Base-by-base conservation (phyloP, 2,329 filamentous ascomycete genomes). In the Diaporthe sp. region DNA sequence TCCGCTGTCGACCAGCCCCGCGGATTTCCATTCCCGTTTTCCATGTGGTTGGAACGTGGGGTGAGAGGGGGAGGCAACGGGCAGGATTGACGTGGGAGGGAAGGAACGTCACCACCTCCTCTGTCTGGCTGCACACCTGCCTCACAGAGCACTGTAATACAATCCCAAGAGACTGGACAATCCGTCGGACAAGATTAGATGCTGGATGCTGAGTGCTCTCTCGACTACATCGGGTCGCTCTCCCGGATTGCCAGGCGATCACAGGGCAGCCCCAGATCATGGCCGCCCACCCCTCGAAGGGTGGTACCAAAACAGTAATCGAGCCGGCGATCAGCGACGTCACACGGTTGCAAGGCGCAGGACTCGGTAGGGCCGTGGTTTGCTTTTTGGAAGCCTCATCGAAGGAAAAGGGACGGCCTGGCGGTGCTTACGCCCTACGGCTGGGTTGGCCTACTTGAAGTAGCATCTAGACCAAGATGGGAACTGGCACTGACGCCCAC, bases 241-340 rank as follows among this genome's bases (percentile, higher is more conserved):
- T 70, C 49, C 65, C 65, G 65, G 65, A 70, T 70, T 70, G 65
- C 65, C 65, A 55, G 65, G 49, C 65, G 65, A 70, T 70, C 65
- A 42, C 65, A 70, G 49, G 31, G 49, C 65, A 42, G 65, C 65
- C 34, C 65, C 65, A 55, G 65, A 70, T 70, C 49, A 34, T 70
- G 65, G 65, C n/a, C 10, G 49, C 47, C 31, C 47, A 37, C 47
- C 22, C 28, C n/a, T 39, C n/a, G 65, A 68, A 68, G 65, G 39
- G 47, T 22, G 3, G 47, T 12, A 53, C 65, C 65, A 28, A 70
- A 42, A 55, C 65, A 70, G 65, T 49, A 70, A 31, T 42, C 47
- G 34, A 42, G 49, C 65, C 49, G 65, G 65, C 65, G 65, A 70
- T 70, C 65, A 55, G 65, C 65, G 49, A 70, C 65, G 65, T 70